Percentiles rank a stretch among this genome's conserved stretches.
Conservation (phyloP, 495 filamentous ascomycete species). For the Tuber umbilicatum region DNA sequence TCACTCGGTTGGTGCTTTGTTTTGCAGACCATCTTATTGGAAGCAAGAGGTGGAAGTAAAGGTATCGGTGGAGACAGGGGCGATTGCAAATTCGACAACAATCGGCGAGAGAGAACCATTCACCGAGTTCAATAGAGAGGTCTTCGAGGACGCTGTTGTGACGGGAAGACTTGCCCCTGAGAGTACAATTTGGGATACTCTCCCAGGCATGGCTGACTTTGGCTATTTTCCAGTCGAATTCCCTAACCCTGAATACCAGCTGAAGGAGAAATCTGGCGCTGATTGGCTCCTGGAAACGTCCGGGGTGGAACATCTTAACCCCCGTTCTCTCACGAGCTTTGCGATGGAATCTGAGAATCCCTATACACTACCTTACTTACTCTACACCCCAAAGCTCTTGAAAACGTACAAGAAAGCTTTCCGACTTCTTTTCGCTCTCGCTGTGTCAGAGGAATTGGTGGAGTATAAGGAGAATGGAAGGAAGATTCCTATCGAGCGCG, state of each 20-base stretch:
- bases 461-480: neutral
- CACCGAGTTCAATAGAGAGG: neutral
- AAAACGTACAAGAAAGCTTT: neutral
- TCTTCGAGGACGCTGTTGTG: neutral
- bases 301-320: neutral
- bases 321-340: neutral
- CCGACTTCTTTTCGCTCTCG: slow-evolving; percentile 5
- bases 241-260: neutral
- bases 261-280: neutral
- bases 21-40: slow-evolving; percentile 8
- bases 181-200: neutral
- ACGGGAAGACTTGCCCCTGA: neutral
- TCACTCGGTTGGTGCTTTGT: neutral
- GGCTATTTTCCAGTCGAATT: neutral
- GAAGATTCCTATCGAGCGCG: neutral
- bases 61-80: neutral
- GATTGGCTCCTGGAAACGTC: neutral
- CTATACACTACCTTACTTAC: neutral
- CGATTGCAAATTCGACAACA: neutral
- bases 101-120: neutral
- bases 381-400: neutral
- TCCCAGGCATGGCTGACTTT: neutral
- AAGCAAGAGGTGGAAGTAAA: slow-evolving; percentile 1
- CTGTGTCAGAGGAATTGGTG: neutral
- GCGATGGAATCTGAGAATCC: neutral